Conservation (phyloP, 1,284 basidiomycete genomes). For the Sphagnurus paluster region DNA sequence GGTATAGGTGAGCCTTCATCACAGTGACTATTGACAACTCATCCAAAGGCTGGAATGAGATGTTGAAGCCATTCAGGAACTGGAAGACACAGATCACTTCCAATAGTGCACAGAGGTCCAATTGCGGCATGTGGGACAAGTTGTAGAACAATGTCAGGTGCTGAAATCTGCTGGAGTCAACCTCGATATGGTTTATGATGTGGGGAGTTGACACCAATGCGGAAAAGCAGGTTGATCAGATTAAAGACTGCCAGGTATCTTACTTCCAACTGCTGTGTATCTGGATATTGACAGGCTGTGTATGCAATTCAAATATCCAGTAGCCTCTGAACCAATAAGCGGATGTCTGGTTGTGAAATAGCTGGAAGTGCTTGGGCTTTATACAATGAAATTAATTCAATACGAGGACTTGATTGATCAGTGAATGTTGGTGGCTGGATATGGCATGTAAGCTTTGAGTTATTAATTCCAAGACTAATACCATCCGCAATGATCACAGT, state of each 20-base stretch:
- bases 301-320: too few relatives aligned
- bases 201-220: background rate
- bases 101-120: background rate
- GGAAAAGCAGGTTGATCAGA: background rate
- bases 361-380: too few relatives aligned
- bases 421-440: background rate
- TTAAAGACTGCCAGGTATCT: background rate
- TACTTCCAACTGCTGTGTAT: background rate
- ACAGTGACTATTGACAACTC: conserved; percentile 1
- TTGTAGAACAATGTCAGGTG: conserved; percentile 5
- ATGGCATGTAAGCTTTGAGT: background rate
- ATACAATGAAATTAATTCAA: background rate
- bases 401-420: background rate
- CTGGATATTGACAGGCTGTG: background rate
- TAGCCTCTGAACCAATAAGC: too few relatives aligned
- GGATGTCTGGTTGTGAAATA: too few relatives aligned
- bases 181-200: conserved; percentile 1
- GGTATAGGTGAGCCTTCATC: background rate
- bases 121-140: conserved; percentile 3
- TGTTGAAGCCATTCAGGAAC: conserved; percentile 5
- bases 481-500: background rate
- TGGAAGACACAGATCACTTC: background rate
- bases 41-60: conserved; percentile 1
- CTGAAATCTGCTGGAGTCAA: conserved; percentile 1
- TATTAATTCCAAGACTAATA: background rate